Conservation (phyloP, 805 yeast species). For the Cyberlindnera maclurae region DNA sequence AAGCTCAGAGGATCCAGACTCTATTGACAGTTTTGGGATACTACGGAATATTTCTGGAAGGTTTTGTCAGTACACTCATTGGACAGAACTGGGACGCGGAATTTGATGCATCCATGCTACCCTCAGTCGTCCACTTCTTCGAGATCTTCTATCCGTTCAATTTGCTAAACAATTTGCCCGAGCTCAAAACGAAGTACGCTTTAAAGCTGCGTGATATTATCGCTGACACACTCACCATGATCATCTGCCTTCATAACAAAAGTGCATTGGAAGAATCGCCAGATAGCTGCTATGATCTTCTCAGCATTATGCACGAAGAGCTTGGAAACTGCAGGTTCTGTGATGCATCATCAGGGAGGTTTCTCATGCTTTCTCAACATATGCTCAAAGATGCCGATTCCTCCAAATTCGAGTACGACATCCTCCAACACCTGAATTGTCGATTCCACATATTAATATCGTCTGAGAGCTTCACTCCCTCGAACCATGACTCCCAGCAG, state of each 20-base stretch:
- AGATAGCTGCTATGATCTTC: slow-evolving; percentile 32
- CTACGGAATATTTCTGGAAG: slow-evolving; percentile 42
- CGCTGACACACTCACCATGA: slow-evolving; percentile 30
- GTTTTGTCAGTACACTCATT: slow-evolving; percentile 26
- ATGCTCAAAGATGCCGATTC: slow-evolving; percentile 38
- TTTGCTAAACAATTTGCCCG: slow-evolving; percentile 6
- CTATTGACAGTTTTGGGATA: slow-evolving; percentile 47
- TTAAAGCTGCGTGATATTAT: slow-evolving; percentile 33
- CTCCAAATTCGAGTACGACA: slow-evolving; percentile 50
- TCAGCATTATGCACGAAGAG: slow-evolving; percentile 63
- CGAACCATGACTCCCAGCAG: slow-evolving; percentile 53
- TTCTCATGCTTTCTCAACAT: slow-evolving; percentile 53
- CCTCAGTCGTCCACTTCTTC: slow-evolving; percentile 26
- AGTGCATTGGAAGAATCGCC: slow-evolving; percentile 1
- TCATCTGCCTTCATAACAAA: slow-evolving; percentile 30
- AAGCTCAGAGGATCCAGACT: slow-evolving; percentile 31
- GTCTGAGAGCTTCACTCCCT: slow-evolving; percentile 53
- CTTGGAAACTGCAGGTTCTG: slow-evolving; percentile 68
- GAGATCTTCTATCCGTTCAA: slow-evolving; percentile 32
- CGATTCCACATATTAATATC: slow-evolving; percentile 62
- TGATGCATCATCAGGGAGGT: slow-evolving; percentile 52
- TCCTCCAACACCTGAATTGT: slow-evolving; percentile 75
- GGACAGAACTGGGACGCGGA: slow-evolving; percentile 29
- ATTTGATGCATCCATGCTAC: slow-evolving; percentile 9
- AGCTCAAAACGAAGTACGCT: slow-evolving; percentile 6